Conservation (phyloP, 129 eudicot species). For the Kitagawia praeruptora region DNA sequence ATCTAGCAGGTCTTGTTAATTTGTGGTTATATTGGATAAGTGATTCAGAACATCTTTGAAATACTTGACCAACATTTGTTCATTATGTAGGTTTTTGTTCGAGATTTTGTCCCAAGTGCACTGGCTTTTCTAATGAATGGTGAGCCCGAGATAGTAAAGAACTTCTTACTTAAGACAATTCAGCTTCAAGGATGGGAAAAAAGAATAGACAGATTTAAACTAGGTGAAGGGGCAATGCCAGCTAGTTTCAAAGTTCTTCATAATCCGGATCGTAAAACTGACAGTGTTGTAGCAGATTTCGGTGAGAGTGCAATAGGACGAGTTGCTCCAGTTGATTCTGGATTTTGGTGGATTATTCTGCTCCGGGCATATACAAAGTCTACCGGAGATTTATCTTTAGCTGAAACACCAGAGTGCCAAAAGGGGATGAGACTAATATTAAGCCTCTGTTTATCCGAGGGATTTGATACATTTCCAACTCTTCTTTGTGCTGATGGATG, state of each 20-base stretch:
- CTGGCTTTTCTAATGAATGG: conserved; percentile 98
- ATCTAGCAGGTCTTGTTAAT: conserved; percentile 2
- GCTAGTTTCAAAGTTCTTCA: conserved; percentile 98
- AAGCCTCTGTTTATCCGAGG: conserved; percentile 76
- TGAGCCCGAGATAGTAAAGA: conserved; percentile 92
- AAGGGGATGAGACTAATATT: conserved; percentile 89
- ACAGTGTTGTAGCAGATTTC: conserved; percentile 86
- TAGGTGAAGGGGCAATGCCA: conserved; percentile 99
- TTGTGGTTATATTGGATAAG: not conserved
- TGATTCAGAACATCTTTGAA: not conserved
- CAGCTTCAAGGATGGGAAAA: conserved; percentile 99
- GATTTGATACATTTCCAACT: conserved; percentile 96
- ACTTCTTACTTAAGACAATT: conserved; percentile 75
- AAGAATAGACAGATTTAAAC: conserved; percentile 78
- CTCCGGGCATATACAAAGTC: conserved; percentile 97
- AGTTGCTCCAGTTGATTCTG: conserved; percentile 98
- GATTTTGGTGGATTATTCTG: conserved; percentile 99
- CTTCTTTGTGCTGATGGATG: conserved; percentile 92
- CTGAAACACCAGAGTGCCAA: conserved; percentile 92
- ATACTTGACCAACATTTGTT: not conserved
- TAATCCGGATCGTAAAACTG: conserved; percentile 84
- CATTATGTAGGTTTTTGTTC: conserved; percentile 68
- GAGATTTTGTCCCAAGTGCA: conserved; percentile 98
- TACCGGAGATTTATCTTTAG: conserved; percentile 69
- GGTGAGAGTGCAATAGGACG: conserved; percentile 99